Conservation (phyloP, 164 flowering plant genomes). For the Aristolochia californica region DNA sequence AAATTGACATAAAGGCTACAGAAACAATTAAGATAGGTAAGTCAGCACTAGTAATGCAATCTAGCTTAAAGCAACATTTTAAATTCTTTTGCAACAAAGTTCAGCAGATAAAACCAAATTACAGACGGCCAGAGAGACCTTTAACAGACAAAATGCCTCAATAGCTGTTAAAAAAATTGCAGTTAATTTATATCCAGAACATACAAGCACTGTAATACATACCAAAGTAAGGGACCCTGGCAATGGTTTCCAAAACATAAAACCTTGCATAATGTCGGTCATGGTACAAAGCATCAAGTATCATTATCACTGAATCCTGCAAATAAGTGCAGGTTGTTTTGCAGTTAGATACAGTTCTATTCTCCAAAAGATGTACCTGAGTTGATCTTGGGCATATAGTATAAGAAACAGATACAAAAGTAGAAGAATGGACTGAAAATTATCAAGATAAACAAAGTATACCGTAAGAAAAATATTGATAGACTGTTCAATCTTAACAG, state of each 20-base stretch:
- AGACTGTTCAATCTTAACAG: constrained; percentile 65
- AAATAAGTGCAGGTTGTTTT: constrained; percentile 5
- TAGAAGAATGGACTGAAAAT: not conserved
- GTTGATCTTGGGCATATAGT: not conserved
- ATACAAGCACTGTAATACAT: constrained; percentile 11
- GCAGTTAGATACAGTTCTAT: not conserved
- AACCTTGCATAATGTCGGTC: constrained; percentile 83
- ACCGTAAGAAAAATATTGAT: constrained; percentile 74
- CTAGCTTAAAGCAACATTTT: no score
- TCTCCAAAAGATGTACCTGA: no score
- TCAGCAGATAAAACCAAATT: no score
- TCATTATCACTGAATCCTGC: constrained; percentile 88
- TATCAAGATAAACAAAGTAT: constrained; percentile 3
- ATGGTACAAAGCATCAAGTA: constrained; percentile 73
- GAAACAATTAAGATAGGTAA: constrained; percentile 10
- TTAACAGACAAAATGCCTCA: no score
- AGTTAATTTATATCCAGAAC: not conserved
- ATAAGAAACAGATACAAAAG: not conserved
- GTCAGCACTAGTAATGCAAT: constrained; percentile 2
- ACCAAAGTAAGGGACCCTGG: constrained; percentile 99
- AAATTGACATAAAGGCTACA: constrained; percentile 91
- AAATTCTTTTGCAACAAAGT: no score
- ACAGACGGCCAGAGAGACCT: no score
- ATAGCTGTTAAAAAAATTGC: not conserved
- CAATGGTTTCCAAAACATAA: constrained; percentile 92